These are phyloP conservation scores for Sporothrix curviconia DNA, from an alignment of 2,329 filamentous ascomycete genomes.

Conservation along the genomic window DNA sequence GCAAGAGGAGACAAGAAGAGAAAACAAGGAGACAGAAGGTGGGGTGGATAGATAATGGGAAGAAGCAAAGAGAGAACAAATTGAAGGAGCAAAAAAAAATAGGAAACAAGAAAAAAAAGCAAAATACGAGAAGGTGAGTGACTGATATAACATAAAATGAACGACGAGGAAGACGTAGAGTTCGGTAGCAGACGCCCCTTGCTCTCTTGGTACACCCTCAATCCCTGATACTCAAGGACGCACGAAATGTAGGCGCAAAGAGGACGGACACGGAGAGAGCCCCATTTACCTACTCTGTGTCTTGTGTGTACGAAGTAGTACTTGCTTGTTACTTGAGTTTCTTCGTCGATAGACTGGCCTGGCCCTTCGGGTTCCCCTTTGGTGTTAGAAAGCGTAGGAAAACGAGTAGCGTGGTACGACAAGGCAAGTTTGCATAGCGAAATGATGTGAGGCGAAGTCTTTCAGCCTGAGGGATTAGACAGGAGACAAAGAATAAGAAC, in stretches of 20 bases:
- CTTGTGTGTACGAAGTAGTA: neutral
- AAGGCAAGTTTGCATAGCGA: neutral
- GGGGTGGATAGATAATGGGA: neutral
- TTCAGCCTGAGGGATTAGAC: neutral
- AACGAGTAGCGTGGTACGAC: neutral
- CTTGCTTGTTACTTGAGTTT: neutral
- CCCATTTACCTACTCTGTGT: neutral
- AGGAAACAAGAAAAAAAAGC: neutral
- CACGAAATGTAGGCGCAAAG: neutral
- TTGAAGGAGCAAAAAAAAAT: neutral
- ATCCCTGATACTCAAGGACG: neutral
- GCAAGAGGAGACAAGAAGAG: too few relatives aligned
- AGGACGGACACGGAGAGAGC: neutral
- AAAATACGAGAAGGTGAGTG: too few relatives aligned
- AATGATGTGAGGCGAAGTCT: neutral
- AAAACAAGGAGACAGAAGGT: neutral
- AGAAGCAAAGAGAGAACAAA: neutral
- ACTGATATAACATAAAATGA: too few relatives aligned
- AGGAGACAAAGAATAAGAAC: neutral
- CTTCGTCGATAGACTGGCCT: neutral
- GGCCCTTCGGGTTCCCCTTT: neutral
- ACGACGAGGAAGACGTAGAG: neutral
- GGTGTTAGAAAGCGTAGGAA: neutral
- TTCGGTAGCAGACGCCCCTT: conserved; percentile 2
- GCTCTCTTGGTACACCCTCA: neutral